These are phyloP conservation scores for Podospora sp. DNA, from an alignment of 495 filamentous ascomycete genomes.

Conservation along the genomic window DNA sequence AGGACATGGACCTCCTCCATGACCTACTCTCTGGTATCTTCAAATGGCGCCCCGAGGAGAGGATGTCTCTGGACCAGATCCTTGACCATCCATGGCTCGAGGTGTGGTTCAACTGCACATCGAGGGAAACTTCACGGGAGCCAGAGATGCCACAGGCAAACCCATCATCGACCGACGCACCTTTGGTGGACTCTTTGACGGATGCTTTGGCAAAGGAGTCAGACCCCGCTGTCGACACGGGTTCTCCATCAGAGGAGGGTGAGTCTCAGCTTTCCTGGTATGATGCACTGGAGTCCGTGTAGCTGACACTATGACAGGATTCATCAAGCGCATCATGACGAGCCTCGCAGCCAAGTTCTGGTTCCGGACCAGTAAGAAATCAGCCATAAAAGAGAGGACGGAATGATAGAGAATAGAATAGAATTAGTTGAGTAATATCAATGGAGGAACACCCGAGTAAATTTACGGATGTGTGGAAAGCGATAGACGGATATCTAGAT, in stretches of 20 bases:
- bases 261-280: not conserved
- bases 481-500: no score
- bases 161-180: no score
- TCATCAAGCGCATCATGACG: not conserved
- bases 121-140: not conserved
- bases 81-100: constrained; percentile 29
- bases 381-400: not conserved
- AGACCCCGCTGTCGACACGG: no score
- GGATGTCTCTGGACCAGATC: constrained; percentile 14
- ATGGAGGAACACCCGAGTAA: no score
- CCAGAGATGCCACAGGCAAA: no score
- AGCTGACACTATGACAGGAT: not conserved
- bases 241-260: not conserved
- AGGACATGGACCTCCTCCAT: constrained; percentile 26
- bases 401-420: not conserved
- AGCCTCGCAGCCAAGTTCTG: not conserved
- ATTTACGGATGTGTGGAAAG: no score
- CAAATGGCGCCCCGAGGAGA: constrained; percentile 27
- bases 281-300: no score
- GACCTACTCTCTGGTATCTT: constrained; percentile 30
- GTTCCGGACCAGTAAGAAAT: not conserved
- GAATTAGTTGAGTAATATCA: no score
- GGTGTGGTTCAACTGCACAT: not conserved
- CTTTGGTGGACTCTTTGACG: no score
- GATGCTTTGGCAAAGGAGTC: no score